Percentiles rank a stretch among this genome's conserved stretches.
These are phyloP conservation scores for Alternaria viburni DNA, from an alignment of 2,329 filamentous ascomycete species.

Conservation along the genomic window DNA sequence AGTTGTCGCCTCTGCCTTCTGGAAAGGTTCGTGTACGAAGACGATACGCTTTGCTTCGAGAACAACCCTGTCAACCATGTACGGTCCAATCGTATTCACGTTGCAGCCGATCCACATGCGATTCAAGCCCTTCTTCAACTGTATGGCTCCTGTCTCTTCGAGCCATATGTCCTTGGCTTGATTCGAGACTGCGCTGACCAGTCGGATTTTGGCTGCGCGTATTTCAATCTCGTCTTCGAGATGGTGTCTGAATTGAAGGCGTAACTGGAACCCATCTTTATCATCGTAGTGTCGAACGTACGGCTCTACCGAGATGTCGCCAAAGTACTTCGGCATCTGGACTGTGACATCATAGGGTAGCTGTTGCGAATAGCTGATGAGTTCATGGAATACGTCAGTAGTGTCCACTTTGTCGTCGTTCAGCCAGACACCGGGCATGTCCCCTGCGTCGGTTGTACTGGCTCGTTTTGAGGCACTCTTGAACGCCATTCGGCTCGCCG, in stretches of 20 bases:
- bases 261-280: slow-evolving; percentile 76
- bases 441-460: slow-evolving; percentile 8
- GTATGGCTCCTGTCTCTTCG: slow-evolving; percentile 55
- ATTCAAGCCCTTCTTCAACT: slow-evolving; percentile 63
- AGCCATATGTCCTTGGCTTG: slow-evolving; percentile 72
- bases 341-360: slow-evolving; percentile 69
- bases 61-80: slow-evolving; percentile 74
- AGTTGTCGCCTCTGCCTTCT: slow-evolving; percentile 55
- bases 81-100: slow-evolving; percentile 72
- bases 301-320: slow-evolving; percentile 69
- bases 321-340: slow-evolving; percentile 76
- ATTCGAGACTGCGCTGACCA: slow-evolving; percentile 63
- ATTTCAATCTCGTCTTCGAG: slow-evolving; percentile 73
- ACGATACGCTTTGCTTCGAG: slow-evolving; percentile 68
- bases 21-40: slow-evolving; percentile 69
- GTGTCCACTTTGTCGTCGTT: slow-evolving; percentile 50
- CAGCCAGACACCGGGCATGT: slow-evolving; percentile 38
- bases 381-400: slow-evolving; percentile 46
- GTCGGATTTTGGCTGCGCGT: slow-evolving; percentile 67
- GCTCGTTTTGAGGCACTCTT: slow-evolving; percentile 25
- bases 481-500: slow-evolving; percentile 41
- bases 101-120: slow-evolving; percentile 59
- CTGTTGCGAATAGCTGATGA: slow-evolving; percentile 57
- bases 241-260: slow-evolving; percentile 72
- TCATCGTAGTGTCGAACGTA: slow-evolving; percentile 72